Percentiles rank a stretch among this genome's conserved stretches.
Evolutionary conservation across 2,329 filamentous ascomycete genomes (phyloP).

Genomic region (Pyrenophora tritici-repentis): DNA sequence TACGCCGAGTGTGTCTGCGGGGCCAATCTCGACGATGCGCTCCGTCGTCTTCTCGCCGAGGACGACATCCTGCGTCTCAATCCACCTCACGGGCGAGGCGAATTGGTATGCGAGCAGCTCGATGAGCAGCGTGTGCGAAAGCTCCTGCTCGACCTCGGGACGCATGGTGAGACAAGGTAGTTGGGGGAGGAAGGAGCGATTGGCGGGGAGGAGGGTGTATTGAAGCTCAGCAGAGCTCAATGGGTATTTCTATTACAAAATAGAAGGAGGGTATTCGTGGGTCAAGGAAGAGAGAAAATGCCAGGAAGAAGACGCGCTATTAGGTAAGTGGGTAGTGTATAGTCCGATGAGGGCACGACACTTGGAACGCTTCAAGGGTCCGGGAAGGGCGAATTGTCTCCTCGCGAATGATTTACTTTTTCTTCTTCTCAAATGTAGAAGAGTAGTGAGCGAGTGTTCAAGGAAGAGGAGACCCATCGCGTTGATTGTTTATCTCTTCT

Average conservation of each 20-base stretch:
- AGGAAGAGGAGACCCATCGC: no score
- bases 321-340: constrained; percentile 16
- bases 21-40: constrained; percentile 96
- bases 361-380: constrained; percentile 12
- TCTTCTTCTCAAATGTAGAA: no score
- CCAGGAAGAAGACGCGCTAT: no score
- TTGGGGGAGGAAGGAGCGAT: constrained; percentile 9
- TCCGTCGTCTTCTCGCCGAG: constrained; percentile 94
- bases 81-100: constrained; percentile 98
- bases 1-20: constrained; percentile 92
- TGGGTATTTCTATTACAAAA: constrained; percentile 32
- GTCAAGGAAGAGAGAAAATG: constrained; percentile 22
- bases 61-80: constrained; percentile 99
- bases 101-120: constrained; percentile 99
- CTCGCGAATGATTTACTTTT: no score
- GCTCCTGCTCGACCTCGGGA: constrained; percentile 98
- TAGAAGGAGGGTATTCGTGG: constrained; percentile 25
- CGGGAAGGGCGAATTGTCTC: constrained; percentile 21
- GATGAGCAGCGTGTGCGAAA: constrained; percentile 95
- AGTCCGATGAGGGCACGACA: constrained; percentile 19
- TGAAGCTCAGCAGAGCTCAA: constrained; percentile 34
- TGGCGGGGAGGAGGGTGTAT: constrained; percentile 11
- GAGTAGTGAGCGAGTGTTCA: no score
- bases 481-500: no score
- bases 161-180: constrained; percentile 73